A percentile compares a stretch with the other conserved stretches of the same genome.
Conservation (phyloP, 2,329 filamentous ascomycete species). For the Dactylellina leptospora region DNA sequence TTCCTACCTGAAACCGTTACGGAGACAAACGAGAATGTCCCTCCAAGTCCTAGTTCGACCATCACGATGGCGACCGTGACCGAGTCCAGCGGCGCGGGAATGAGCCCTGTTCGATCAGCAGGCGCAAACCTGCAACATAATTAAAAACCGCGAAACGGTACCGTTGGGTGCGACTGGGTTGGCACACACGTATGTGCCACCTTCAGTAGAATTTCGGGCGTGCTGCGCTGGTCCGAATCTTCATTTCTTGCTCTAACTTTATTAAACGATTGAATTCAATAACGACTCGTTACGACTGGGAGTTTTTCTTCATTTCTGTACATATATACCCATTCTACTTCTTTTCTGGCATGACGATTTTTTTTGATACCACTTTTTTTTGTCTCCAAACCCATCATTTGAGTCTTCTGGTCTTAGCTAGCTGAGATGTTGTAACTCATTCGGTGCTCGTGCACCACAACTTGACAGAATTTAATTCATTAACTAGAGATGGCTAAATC, state of each 20-base stretch:
- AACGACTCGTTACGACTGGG: conserved; percentile 39
- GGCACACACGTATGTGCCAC: no score
- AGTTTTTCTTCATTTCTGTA: conserved; percentile 45
- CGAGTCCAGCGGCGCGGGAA: conserved; percentile 23
- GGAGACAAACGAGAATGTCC: conserved; percentile 21
- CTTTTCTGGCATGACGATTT: conserved; percentile 12
- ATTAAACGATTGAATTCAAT: no score
- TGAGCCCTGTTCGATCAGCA: conserved; percentile 16
- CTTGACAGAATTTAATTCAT: background rate
- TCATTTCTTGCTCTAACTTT: conserved; percentile 1
- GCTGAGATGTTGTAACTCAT: conserved; percentile 5
- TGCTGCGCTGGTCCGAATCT: no score
- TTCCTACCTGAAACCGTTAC: conserved; percentile 48
- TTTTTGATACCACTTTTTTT: conserved; percentile 16
- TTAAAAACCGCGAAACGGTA: no score
- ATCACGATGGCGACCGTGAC: conserved; percentile 23
- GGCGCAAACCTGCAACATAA: background rate
- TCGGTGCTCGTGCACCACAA: background rate
- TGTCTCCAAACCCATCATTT: background rate
- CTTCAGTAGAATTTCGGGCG: no score
- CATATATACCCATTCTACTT: conserved; percentile 29
- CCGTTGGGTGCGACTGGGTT: no score
- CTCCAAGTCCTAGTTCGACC: conserved; percentile 34
- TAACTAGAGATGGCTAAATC: no score
- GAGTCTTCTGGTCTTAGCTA: conserved; percentile 1